Base-by-base conservation (phyloP, 2,329 filamentous ascomycete genomes). In the Cladobotryum mycophilum region DNA sequence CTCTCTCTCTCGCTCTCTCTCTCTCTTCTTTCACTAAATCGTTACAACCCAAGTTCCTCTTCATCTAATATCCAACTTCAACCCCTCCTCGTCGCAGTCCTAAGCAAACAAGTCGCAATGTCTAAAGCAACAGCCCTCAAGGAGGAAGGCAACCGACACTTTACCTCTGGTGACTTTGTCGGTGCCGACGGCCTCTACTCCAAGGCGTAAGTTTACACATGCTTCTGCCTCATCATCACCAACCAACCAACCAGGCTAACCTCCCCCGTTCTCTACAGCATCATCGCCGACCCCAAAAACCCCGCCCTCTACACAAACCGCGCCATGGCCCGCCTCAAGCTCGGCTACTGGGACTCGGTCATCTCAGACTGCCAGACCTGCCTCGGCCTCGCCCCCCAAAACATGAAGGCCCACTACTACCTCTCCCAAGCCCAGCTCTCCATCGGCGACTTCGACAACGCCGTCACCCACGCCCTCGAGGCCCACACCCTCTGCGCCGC, bases 221-320 rank as follows among this genome's bases (percentile, higher is more conserved):
- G n/a, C n/a, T 33, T 42, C 46, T 14, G 34, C 22, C 14, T 13
- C 25, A n/a, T 12, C 17, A 5, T 17, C 36, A 6, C 36, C 36
- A 8, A 6, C 36, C 17, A 20, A 20, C 20, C 20, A 5, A 42
- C 14, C 41, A 18, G n/a, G 36, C 38, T 55, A 56, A 45, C 53
- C 55, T 38, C 13, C 45, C 33, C 33, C 7, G 18, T 37, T 47
- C 38, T 20, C 20, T 20, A 30, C 58, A 89, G 85, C 38, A 90
- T 96, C 59, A 82, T 87, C 60, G 82, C 84, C 64, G 88, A 95
- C 68, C 79, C 87, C 4, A 78, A 75, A 49, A 93, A 95, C 64
- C 81, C 86, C 1, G 76, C 86, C 30, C 79, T 96, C 46, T 96
- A 90, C 70, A 92, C 89, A 37, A 97, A 96, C 70, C 88, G 91